Percentiles rank a stretch among this genome's conserved stretches.
Conservation (phyloP, 2,329 filamentous ascomycete species). For the Colletotrichum sojae region DNA sequence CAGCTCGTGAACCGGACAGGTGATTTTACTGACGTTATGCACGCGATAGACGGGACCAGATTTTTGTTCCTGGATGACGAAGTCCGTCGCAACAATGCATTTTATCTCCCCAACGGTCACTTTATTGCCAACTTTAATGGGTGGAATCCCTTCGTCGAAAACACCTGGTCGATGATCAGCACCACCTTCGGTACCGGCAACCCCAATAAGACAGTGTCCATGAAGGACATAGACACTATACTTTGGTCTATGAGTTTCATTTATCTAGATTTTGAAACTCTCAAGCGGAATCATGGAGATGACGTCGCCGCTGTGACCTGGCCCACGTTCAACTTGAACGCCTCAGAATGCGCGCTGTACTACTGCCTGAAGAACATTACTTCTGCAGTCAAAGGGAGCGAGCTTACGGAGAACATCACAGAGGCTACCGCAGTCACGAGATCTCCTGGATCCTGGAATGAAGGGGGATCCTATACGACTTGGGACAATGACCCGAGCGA, state of each 20-base stretch:
- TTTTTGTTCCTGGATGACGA: background rate
- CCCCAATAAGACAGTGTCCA: slow-evolving; percentile 14
- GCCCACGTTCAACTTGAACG: slow-evolving; percentile 6
- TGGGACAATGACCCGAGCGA: background rate
- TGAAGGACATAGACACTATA: slow-evolving; percentile 21
- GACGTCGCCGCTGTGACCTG: background rate
- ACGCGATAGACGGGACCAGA: background rate
- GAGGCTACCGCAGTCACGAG: background rate
- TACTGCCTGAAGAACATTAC: slow-evolving; percentile 13
- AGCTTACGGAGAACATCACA: slow-evolving; percentile 4
- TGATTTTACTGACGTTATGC: background rate
- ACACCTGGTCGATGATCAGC: background rate
- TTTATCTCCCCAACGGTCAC: slow-evolving; percentile 15
- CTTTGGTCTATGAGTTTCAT: slow-evolving; percentile 29
- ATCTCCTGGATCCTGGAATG: background rate
- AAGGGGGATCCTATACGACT: background rate
- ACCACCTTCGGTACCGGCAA: slow-evolving; percentile 17
- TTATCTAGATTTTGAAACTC: background rate
- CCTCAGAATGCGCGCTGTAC: slow-evolving; percentile 17
- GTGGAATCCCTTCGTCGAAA: background rate
- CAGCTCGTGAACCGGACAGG: slow-evolving; percentile 21
- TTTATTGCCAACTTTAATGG: slow-evolving; percentile 22
- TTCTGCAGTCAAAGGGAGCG: background rate
- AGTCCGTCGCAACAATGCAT: background rate
- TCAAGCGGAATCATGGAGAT: background rate